These are phyloP conservation scores for Endocladia muricata DNA, from an alignment of 31 red algal genomes.

Conservation along the genomic window DNA sequence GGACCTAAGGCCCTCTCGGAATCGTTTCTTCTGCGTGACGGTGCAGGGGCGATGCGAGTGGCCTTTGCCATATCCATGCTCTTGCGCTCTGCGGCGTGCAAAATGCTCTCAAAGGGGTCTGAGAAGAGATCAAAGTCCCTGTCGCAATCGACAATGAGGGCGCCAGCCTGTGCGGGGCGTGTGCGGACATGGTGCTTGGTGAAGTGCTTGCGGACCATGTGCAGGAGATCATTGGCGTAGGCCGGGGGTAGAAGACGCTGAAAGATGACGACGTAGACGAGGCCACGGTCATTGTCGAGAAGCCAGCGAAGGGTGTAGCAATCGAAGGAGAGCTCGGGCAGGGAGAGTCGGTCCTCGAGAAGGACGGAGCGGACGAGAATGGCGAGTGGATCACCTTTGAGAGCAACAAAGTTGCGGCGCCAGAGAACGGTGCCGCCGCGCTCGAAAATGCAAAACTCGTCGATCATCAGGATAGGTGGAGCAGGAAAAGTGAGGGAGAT, in stretches of 20 bases:
- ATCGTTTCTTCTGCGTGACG: background rate
- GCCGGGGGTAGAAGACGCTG: conserved; percentile 56
- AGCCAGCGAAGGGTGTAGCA: conserved; percentile 70
- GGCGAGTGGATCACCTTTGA: conserved; percentile 65
- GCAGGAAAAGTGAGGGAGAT: too few relatives aligned
- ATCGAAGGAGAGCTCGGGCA: conserved; percentile 45
- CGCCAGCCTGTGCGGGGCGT: background rate
- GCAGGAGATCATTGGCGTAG: conserved; percentile 69
- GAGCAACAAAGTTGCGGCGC: conserved; percentile 49
- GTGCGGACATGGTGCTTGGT: background rate
- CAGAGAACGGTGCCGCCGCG: conserved; percentile 86
- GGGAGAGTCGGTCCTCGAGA: conserved; percentile 72
- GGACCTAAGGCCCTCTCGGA: background rate
- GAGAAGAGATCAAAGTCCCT: conserved; percentile 19
- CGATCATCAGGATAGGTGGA: conserved; percentile 60
- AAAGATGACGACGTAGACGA: conserved; percentile 80
- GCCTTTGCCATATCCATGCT: conserved; percentile 11
- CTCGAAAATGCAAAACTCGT: conserved; percentile 92
- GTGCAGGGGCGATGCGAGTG: background rate
- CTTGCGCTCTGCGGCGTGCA: conserved; percentile 29
- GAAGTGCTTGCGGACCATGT: conserved; percentile 65
- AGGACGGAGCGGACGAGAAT: conserved; percentile 86
- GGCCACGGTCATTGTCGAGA: conserved; percentile 52
- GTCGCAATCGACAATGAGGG: conserved; percentile 22
- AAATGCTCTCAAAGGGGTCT: conserved; percentile 21